phyloP scores from a whole-genome alignment of 2,329 filamentous ascomycete species.

The Zasmidium angulare region DNA sequence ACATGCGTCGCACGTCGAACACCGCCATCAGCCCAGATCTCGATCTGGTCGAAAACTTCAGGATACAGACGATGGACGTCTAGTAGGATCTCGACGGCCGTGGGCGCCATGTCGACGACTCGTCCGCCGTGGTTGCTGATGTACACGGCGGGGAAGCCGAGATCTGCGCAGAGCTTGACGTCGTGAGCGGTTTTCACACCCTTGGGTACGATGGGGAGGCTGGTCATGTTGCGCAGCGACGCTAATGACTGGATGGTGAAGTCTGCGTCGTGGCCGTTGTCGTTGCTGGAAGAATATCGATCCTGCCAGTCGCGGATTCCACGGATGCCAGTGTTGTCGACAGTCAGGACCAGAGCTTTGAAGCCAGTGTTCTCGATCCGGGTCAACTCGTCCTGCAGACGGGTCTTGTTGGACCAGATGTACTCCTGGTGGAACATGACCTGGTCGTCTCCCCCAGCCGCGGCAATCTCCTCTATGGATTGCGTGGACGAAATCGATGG shows the following conservation, averaged over 20 bases:
- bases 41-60: constrained; percentile 40
- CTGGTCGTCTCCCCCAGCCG: constrained; percentile 30
- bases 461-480: constrained; percentile 35
- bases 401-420: constrained; percentile 34
- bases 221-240: constrained; percentile 15
- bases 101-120: constrained; percentile 54
- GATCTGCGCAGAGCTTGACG: constrained; percentile 37
- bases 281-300: constrained; percentile 9
- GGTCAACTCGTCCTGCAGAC: constrained; percentile 34
- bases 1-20: constrained; percentile 39
- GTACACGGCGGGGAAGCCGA: constrained; percentile 41
- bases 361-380: constrained; percentile 36
- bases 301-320: constrained; percentile 33
- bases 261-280: constrained; percentile 10
- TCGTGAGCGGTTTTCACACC: constrained; percentile 41
- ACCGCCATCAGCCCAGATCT: constrained; percentile 43
- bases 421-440: constrained; percentile 46
- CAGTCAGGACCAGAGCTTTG: constrained; percentile 43
- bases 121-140: constrained; percentile 45
- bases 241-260: constrained; percentile 15
- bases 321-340: constrained; percentile 41
- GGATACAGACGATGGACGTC: constrained; percentile 64
- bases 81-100: constrained; percentile 71
- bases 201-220: constrained; percentile 17
- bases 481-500: constrained; percentile 39